Evolutionary conservation across 2,329 filamentous ascomycete genomes (phyloP), one percentile per base, ranked within the genome.

Genomic region (Chaetomium strumarium): DNA sequence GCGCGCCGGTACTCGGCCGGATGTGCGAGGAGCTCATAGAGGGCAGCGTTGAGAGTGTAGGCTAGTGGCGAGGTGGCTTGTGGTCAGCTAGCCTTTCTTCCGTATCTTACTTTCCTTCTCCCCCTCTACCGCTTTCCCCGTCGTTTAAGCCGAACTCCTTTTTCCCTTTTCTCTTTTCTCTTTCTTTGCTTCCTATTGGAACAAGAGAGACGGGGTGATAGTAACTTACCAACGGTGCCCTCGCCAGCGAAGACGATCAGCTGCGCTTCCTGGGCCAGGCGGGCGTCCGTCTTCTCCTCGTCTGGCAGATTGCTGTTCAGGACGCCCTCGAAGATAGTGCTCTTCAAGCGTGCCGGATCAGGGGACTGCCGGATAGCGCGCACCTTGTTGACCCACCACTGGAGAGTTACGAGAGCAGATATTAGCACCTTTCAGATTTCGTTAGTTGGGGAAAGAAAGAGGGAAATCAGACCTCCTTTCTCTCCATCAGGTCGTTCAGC

Each of bases 241-340:
- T 63, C 65, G 1, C 68, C 68, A 12, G 58, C 64, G 10, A 60
- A 60, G 5, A 65, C 49, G 5, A 67, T 33, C 2, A 66, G 42
- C 40, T 63, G 60, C 2, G 63, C 62, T 55, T 67, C 65, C 38
- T 55, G 58, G 12, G 53, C 53, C 1, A 67, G 53, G 1, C 65
- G 59, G 11, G 60, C 47, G n/a, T 57, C 50, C 0, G 62, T 60
- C 33, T 53, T 59, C 33, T 68, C 65, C 1, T 63, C 62, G 29
- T 53, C 46, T 7, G 65, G 64, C 47, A 67, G 58, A 34, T 62
- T 58, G 51, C 62, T 64, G 24, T 63, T 60, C 34, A 62, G 33
- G 13, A 64, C 60, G 36, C 60, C 58, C 34, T 63, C 59, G 38
- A 64, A 64, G 17, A 66, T 64, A 12, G 64, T 61, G n/a, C 41